Base-by-base conservation (phyloP, 257 asterid genomes). In the Datura wrightii region DNA sequence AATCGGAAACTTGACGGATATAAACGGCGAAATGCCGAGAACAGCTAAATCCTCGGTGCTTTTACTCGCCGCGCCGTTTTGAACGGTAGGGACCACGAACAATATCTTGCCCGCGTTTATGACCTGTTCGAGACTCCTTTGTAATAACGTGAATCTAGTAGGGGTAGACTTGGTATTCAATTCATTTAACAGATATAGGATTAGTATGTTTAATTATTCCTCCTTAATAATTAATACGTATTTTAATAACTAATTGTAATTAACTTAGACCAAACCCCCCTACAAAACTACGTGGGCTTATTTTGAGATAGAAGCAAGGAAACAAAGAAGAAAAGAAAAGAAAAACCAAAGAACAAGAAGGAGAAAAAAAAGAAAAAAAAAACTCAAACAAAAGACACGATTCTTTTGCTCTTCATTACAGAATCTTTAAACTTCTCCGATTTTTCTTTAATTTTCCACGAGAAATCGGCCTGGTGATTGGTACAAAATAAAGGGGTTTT, bases 181-280 rank as follows among this genome's bases (percentile, higher is more conserved):
- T 82, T 83, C 83, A 82, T 82, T 82, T 48, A 88, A 86, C 80
- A 76, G 78, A 76, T 83, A 39, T 76, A 82, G 44, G 62, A 8
- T 67, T 46, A 67, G 31, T 24, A 24, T 24, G 31, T 24, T 24
- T 24, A 24, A 24, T 50, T 82, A 83, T 71, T 84, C 55, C 31
- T 18, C 41, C n/a, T 54, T 59, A 52, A 85, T n/a, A n/a, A n/a
- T n/a, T n/a, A n/a, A n/a, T n/a, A n/a, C n/a, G n/a, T n/a, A n/a
- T n/a, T n/a, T n/a, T n/a, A n/a, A n/a, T n/a, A n/a, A n/a, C n/a
- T n/a, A n/a, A n/a, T n/a, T n/a, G n/a, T n/a, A n/a, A n/a, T 72
- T 4, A 89, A 63, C 79, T 85, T 89, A 85, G 97, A 91, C 93
- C 91, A 88, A 90, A 90, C 88, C 93, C 93, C 93, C 19, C 42